Percentiles rank a stretch among this genome's conserved stretches.
phyloP scores from a whole-genome alignment of 768 basidiomycete species.

The Dioszegia aurantiaca region DNA sequence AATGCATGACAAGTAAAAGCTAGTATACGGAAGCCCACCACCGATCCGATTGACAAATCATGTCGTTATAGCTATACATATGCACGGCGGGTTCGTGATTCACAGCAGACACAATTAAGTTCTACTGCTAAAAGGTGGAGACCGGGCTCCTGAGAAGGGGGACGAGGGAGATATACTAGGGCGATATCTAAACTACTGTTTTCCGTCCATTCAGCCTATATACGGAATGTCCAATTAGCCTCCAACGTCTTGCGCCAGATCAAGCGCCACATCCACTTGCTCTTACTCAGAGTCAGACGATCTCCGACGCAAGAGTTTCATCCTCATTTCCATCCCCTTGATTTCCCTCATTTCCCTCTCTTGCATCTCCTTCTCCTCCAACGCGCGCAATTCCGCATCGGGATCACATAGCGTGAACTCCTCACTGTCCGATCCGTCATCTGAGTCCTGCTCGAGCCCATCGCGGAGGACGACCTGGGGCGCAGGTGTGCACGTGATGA shows the following conservation, averaged over 20 bases:
- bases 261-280: not conserved
- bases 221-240: not conserved
- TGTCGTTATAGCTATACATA: no score
- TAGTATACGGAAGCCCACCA: no score
- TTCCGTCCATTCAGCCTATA: no score
- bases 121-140: no score
- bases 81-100: no score
- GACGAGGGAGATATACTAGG: no score
- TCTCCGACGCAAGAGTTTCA: slow-evolving; percentile 23
- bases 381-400: slow-evolving; percentile 8
- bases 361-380: slow-evolving; percentile 25
- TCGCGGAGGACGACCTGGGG: slow-evolving; percentile 17
- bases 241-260: not conserved
- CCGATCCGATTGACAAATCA: no score
- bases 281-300: slow-evolving; percentile 10
- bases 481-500: slow-evolving; percentile 47
- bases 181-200: no score
- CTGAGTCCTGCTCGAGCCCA: slow-evolving; percentile 29
- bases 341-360: slow-evolving; percentile 35
- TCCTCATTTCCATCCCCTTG: slow-evolving; percentile 34
- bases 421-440: slow-evolving; percentile 26
- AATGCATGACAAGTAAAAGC: no score
- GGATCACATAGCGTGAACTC: slow-evolving; percentile 25
- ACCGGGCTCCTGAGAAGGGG: no score
- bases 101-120: no score